phyloP scores from a whole-genome alignment of 2,329 filamentous ascomycete genomes.

The Nectriaceae sp. region DNA sequence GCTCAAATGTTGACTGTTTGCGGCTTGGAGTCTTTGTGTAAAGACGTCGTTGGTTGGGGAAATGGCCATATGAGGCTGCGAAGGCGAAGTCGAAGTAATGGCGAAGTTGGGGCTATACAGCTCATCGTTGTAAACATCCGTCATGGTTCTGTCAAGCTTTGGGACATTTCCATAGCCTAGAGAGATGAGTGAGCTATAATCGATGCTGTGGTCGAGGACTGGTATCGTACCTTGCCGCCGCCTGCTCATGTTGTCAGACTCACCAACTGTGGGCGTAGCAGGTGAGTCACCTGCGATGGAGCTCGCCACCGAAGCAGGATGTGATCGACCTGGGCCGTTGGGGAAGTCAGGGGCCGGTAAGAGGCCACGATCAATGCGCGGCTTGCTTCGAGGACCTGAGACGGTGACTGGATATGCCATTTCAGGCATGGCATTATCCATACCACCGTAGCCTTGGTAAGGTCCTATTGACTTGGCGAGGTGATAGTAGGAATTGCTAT shows the following conservation, averaged over 20 bases:
- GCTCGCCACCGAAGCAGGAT: conserved; percentile 58
- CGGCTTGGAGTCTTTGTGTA: conserved; percentile 74
- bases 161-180: conserved; percentile 58
- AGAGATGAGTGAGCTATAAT: conserved; percentile 58
- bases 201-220: conserved; percentile 5
- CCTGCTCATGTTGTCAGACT: conserved; percentile 50
- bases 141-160: conserved; percentile 84
- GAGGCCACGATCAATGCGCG: conserved; percentile 43
- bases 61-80: conserved; percentile 47
- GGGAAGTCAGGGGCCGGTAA: conserved; percentile 49
- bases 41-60: conserved; percentile 63
- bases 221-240: conserved; percentile 55
- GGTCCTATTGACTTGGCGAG: conserved; percentile 46
- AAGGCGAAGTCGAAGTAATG: conserved; percentile 57
- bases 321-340: conserved; percentile 44
- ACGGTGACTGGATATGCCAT: conserved; percentile 44
- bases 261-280: conserved; percentile 54
- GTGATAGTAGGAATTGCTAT: conserved; percentile 46
- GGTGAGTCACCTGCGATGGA: conserved; percentile 61
- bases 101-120: conserved; percentile 74
- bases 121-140: conserved; percentile 82
- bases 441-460: conserved; percentile 37
- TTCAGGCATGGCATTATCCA: conserved; percentile 40
- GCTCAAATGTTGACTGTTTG: conserved; percentile 71
- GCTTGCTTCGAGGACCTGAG: conserved; percentile 37